phyloP scores from a whole-genome alignment of 352 stramenopile genomes.

The Albugo laibachii region DNA sequence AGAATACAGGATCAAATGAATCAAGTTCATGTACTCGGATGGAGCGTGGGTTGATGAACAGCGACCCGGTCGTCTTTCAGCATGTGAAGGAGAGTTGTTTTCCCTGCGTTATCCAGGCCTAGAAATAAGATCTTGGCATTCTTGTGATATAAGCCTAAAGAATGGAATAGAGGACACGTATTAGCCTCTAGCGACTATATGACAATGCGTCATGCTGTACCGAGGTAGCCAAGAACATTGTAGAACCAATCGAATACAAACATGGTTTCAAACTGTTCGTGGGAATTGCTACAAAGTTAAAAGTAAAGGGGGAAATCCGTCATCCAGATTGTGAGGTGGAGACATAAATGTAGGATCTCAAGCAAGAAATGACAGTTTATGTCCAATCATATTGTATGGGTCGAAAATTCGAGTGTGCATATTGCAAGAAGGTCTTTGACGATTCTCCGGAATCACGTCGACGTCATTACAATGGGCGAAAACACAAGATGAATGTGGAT shows the following conservation, averaged over 20 bases:
- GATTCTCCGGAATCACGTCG: constrained; percentile 49
- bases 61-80: constrained; percentile 97
- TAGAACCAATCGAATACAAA: constrained; percentile 95
- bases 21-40: constrained; percentile 72
- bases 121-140: constrained; percentile 99
- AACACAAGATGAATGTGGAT: constrained; percentile 68
- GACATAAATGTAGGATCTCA: too few relatives aligned
- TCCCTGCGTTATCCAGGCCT: constrained; percentile 98
- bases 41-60: constrained; percentile 90
- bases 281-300: too few relatives aligned
- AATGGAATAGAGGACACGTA: not conserved
- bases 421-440: constrained; percentile 69
- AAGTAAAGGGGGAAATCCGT: too few relatives aligned
- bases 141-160: constrained; percentile 97
- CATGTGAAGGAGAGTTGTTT: constrained; percentile 99
- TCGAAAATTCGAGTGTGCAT: constrained; percentile 38
- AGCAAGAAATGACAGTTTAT: not conserved
- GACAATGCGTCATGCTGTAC: constrained; percentile 19
- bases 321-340: too few relatives aligned
- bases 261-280: constrained; percentile 23
- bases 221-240: constrained; percentile 82
- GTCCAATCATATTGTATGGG: constrained; percentile 2
- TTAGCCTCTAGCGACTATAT: not conserved
- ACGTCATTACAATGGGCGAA: constrained; percentile 40
- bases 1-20: too few relatives aligned